Percentiles rank a stretch among this genome's conserved stretches.
Conservation (phyloP, 495 filamentous ascomycete genomes). For the Penicillium mononematosum region DNA sequence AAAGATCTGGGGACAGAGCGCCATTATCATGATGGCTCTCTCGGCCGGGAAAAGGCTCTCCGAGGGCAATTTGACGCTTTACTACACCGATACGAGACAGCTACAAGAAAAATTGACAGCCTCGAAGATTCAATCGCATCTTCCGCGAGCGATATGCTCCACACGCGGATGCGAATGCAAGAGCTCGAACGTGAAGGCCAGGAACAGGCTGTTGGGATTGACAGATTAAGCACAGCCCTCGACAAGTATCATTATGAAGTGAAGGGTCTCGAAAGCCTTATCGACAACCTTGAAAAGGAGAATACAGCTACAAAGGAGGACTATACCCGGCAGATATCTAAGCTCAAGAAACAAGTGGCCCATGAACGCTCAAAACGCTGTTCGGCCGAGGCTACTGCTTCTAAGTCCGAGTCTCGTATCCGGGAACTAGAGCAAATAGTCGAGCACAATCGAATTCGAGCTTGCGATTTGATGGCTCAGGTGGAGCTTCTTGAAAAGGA, state of each 20-base stretch:
- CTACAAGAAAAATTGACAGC: slow-evolving; percentile 45
- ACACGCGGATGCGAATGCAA: slow-evolving; percentile 43
- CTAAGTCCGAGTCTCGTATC: slow-evolving; percentile 37
- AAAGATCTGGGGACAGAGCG: slow-evolving; percentile 36
- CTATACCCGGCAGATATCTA: slow-evolving; percentile 38
- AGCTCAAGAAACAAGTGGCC: slow-evolving; percentile 40
- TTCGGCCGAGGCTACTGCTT: slow-evolving; percentile 36
- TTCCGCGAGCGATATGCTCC: slow-evolving; percentile 51
- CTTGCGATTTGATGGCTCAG: slow-evolving; percentile 34
- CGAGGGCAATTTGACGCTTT: slow-evolving; percentile 44
- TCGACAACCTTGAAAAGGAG: slow-evolving; percentile 58
- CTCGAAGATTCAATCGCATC: slow-evolving; percentile 57
- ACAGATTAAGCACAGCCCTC: slow-evolving; percentile 60
- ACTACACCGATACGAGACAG: slow-evolving; percentile 37
- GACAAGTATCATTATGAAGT: slow-evolving; percentile 65
- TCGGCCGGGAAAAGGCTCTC: slow-evolving; percentile 38
- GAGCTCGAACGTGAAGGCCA: slow-evolving; percentile 52
- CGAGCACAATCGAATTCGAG: slow-evolving; percentile 38
- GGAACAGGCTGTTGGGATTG: slow-evolving; percentile 58
- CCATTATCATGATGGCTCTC: slow-evolving; percentile 29
- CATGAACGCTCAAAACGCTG: slow-evolving; percentile 37
- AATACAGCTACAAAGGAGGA: slow-evolving; percentile 34
- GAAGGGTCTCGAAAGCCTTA: slow-evolving; percentile 57
- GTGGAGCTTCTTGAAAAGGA: slow-evolving; percentile 38
- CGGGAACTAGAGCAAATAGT: slow-evolving; percentile 41